Evolutionary conservation across 768 basidiomycete species (phyloP), one percentile per base, ranked within the genome.

Genomic region (Gloeopeniophorella convolvens): DNA sequence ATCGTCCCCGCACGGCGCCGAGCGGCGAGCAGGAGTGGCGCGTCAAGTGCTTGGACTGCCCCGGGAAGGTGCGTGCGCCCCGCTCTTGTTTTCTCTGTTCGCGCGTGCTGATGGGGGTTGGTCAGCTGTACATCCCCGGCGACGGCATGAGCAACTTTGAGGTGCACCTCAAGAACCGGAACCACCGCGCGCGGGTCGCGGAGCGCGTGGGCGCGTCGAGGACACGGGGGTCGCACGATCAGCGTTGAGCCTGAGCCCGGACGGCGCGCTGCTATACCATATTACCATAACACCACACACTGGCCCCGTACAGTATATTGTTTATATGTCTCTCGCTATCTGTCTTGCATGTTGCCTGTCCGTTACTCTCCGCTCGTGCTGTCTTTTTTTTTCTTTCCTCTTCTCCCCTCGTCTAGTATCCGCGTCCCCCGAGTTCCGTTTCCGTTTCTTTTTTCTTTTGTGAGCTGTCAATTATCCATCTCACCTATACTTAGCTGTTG

Each of bases 21-120:
- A 72, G 70, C 11, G 74, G 72, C n/a, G 66, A 72, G 20, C 76
- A 79, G 5, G 92, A 95, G 66, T 97, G 94, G 93, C 78, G 90
- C 15, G 77, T 95, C 62, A 92, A 86, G 66, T 96, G 92, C 65
- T 62, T 82, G 57, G 92, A 96, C 65, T 94, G 92, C 67, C 92
- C 92, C 58, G 91, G 91, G 61, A 95, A 93, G 78, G 91, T 90
- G 53, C 23, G 74, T 62, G 15, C 21, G 34, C 26, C n/a, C 18
- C 49, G 11, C n/a, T 13, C 36, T 28, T 42, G 42, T 15, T 13
- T 16, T 28, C 30, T 30, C 20, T 27, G n/a, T 45, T 24, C 47
- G 15, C 27, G 33, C n/a, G n/a, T 11, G 48, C 21, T 54, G 39
- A 53, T 20, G 8, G n/a, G 32, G n/a, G 28, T n/a, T n/a, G 34